A percentile compares a stretch with the other conserved stretches of the same genome.
Evolutionary conservation across 2,329 filamentous ascomycete species (phyloP).

Genomic region (Alternaria ventricosa): DNA sequence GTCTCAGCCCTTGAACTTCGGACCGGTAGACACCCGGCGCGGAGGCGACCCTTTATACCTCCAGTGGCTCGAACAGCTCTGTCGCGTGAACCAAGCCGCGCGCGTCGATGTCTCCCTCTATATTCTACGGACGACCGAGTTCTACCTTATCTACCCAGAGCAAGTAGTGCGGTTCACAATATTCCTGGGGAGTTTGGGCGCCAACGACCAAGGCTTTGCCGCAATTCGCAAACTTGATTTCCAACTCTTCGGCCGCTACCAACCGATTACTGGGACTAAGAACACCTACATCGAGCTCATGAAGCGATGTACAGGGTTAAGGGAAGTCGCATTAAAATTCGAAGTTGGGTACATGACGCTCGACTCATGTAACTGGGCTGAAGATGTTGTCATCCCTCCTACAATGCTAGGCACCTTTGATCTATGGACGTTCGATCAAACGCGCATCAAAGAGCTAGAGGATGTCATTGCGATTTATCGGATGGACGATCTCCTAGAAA

Average conservation of each 20-base stretch:
- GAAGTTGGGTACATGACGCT: not conserved
- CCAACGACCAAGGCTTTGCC: not conserved
- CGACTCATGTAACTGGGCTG: not conserved
- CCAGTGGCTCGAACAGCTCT: conserved; percentile 7
- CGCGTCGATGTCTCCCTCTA: conserved; percentile 8
- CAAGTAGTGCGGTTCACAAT: not conserved
- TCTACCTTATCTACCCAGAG: conserved; percentile 1
- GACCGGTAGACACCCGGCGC: not conserved
- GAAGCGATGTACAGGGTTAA: not conserved
- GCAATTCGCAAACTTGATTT: conserved; percentile 7
- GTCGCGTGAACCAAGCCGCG: conserved; percentile 9
- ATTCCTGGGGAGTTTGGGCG: conserved; percentile 2
- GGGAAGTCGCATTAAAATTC: conserved; percentile 1
- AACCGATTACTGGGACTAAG: not conserved
- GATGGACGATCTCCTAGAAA: not conserved
- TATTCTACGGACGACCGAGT: conserved; percentile 1
- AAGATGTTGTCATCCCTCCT: not conserved
- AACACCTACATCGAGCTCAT: conserved; percentile 5
- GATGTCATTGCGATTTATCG: not conserved
- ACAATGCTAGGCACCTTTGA: not conserved
- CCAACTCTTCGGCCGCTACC: conserved; percentile 5
- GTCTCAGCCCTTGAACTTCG: not conserved
- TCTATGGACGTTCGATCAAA: not conserved
- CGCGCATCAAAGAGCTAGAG: not conserved
- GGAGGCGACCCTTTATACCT: not conserved